phyloP scores from a whole-genome alignment of 331 rosid species.

The Pyracantha coccinea region DNA sequence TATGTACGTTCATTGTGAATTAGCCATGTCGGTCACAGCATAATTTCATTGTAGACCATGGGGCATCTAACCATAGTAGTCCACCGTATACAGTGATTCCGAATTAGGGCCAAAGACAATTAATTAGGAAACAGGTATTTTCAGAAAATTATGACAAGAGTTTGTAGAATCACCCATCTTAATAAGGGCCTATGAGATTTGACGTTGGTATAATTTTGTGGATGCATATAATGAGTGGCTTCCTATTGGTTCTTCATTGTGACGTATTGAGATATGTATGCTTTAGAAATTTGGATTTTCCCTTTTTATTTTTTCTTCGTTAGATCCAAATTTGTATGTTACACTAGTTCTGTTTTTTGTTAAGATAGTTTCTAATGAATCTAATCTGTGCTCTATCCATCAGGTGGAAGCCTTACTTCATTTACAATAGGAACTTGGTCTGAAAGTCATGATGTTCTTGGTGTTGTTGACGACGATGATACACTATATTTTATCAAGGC shows the following conservation, averaged over 20 bases:
- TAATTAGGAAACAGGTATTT: background rate
- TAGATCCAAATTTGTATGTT: background rate
- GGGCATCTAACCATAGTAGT: background rate
- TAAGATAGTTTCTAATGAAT: slow-evolving; percentile 15
- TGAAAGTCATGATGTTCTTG: slow-evolving; percentile 69
- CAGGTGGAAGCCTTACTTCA: slow-evolving; percentile 56
- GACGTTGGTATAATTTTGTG: too few relatives aligned
- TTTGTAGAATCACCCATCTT: background rate
- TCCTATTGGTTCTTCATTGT: background rate
- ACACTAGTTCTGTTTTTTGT: background rate
- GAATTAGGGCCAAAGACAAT: background rate
- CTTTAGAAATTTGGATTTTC: background rate
- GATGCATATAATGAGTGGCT: background rate
- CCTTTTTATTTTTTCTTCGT: too few relatives aligned
- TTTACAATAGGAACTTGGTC: slow-evolving; percentile 91
- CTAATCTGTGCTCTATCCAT: slow-evolving; percentile 19
- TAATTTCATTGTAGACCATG: background rate
- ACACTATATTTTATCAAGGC: slow-evolving; percentile 69
- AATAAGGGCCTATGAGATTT: background rate
- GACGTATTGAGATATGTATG: background rate
- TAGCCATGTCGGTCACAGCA: background rate
- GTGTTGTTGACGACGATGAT: slow-evolving; percentile 68
- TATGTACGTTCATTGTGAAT: background rate
- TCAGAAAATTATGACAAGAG: background rate
- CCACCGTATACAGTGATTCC: background rate